These are phyloP conservation scores for Lipomyces sp. DNA, from an alignment of 805 yeast species.

Conservation along the genomic window DNA sequence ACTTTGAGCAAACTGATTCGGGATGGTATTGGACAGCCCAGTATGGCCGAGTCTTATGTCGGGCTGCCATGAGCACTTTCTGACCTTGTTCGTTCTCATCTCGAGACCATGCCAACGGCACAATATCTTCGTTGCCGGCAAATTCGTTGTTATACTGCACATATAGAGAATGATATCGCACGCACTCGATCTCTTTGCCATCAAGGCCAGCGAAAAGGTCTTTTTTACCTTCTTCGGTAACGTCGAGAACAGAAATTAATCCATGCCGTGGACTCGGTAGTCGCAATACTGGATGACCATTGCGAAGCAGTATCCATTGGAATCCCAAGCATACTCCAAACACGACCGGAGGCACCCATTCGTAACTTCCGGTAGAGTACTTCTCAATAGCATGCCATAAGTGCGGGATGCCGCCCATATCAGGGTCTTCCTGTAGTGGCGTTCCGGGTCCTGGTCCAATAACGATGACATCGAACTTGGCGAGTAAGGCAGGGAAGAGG, in stretches of 20 bases:
- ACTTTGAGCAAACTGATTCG: conserved; percentile 82
- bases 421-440: conserved; percentile 60
- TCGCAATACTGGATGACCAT: conserved; percentile 61
- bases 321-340: conserved; percentile 94
- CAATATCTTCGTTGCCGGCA: conserved; percentile 44
- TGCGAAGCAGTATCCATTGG: conserved; percentile 72
- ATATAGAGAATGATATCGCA: conserved; percentile 86
- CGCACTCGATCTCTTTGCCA: conserved; percentile 58
- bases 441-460: conserved; percentile 99
- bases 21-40: conserved; percentile 98
- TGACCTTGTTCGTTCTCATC: conserved; percentile 49
- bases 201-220: conserved; percentile 51
- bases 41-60: conserved; percentile 65
- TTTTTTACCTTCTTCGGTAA: conserved; percentile 39
- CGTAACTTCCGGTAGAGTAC: conserved; percentile 22
- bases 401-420: conserved; percentile 72
- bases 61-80: conserved; percentile 69
- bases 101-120: conserved; percentile 68
- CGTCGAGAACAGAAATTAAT: conserved; percentile 63
- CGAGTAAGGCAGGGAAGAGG: conserved; percentile 51
- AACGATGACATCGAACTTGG: conserved; percentile 71
- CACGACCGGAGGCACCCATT: conserved; percentile 48
- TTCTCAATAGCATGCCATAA: conserved; percentile 53
- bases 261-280: conserved; percentile 79
- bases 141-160: conserved; percentile 45